These are phyloP conservation scores for Epichloe typhina DNA, from an alignment of 2,329 filamentous ascomycete genomes.

Conservation along the genomic window DNA sequence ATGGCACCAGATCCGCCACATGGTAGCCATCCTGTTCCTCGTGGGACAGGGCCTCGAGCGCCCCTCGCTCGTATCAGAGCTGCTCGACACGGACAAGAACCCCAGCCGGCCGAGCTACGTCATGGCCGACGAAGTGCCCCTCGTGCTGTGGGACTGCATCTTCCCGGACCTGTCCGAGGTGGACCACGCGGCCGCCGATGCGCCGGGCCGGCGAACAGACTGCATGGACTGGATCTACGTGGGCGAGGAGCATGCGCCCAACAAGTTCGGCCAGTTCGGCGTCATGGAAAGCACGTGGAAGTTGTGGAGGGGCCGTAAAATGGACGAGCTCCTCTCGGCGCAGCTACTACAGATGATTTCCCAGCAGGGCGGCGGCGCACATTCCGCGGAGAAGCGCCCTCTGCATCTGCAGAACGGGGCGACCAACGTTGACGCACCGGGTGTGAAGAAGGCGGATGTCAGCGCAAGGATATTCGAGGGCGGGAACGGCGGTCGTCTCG, in stretches of 20 bases:
- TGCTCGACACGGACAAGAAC: conserved; percentile 60
- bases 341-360: conserved; percentile 54
- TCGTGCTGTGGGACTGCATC: conserved; percentile 93
- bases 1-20: conserved; percentile 95
- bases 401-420: background rate
- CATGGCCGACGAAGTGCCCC: conserved; percentile 79
- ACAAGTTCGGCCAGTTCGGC: conserved; percentile 51
- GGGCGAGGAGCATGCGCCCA: conserved; percentile 47
- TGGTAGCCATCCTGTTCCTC: conserved; percentile 85
- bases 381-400: background rate
- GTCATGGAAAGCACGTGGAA: conserved; percentile 69
- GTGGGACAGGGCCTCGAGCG: conserved; percentile 78
- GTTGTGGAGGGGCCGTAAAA: conserved; percentile 71
- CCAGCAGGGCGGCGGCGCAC: conserved; percentile 22
- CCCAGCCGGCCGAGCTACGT: conserved; percentile 74
- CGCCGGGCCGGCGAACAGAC: conserved; percentile 30
- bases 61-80: conserved; percentile 55
- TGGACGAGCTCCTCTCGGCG: conserved; percentile 75
- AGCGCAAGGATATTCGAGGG: conserved; percentile 37
- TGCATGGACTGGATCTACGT: conserved; percentile 66
- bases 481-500: conserved; percentile 34
- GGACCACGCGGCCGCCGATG: background rate
- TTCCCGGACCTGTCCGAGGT: conserved; percentile 43
- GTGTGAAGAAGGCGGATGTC: conserved; percentile 19
- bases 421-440: conserved; percentile 8